Conservation (phyloP, 2,329 filamentous ascomycete genomes). For the Diaporthe citri region DNA sequence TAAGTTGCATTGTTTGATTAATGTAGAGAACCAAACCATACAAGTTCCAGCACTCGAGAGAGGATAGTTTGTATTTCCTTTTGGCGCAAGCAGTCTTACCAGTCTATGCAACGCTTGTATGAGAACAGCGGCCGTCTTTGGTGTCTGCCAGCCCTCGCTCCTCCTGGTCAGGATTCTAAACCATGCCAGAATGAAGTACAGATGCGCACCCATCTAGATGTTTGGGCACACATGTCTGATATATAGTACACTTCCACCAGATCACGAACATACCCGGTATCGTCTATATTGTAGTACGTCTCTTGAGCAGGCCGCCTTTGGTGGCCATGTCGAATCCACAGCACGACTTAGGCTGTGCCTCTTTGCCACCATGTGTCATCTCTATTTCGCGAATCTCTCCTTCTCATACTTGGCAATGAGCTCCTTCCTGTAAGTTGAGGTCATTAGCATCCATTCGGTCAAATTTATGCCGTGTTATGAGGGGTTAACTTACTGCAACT, state of each 20-base stretch:
- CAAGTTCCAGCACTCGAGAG: neutral
- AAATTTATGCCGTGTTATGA: constrained; percentile 31
- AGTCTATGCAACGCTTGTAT: constrained; percentile 28
- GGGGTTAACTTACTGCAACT: constrained; percentile 79
- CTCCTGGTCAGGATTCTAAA: constrained; percentile 17
- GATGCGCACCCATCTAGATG: constrained; percentile 33
- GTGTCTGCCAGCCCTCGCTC: neutral
- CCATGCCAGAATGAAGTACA: constrained; percentile 28
- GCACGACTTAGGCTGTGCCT: constrained; percentile 33
- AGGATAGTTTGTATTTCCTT: constrained; percentile 26
- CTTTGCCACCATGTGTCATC: neutral
- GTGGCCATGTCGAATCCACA: neutral
- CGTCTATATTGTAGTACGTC: constrained; percentile 11
- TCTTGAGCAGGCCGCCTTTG: neutral
- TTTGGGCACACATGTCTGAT: constrained; percentile 13
- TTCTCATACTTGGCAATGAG: constrained; percentile 70
- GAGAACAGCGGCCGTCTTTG: constrained; percentile 20
- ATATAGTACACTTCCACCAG: constrained; percentile 36
- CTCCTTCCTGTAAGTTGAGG: constrained; percentile 61
- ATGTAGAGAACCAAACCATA: neutral
- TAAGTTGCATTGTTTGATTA: neutral
- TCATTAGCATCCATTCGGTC: constrained; percentile 43
- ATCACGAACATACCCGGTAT: constrained; percentile 9
- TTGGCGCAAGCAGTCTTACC: constrained; percentile 13
- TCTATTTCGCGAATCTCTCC: constrained; percentile 51